A percentile compares a stretch with the other conserved stretches of the same genome.
Conservation (phyloP, 2,329 filamentous ascomycete genomes). For the Macrophomina tecta region DNA sequence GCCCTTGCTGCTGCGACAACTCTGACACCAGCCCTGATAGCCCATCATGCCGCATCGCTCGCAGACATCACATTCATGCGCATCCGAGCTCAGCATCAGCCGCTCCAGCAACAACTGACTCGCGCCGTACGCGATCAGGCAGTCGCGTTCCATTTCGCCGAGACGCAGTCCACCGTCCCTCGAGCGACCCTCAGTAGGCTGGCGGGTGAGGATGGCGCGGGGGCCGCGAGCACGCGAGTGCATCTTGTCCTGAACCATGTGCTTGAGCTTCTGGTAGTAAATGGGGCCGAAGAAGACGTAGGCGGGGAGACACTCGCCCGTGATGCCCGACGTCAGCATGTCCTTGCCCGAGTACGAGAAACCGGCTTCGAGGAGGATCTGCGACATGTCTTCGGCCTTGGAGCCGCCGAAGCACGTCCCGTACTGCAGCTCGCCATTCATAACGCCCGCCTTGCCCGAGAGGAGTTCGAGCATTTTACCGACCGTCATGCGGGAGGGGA, state of each 20-base stretch:
- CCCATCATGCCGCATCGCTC: slow-evolving; percentile 94
- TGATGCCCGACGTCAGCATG: slow-evolving; percentile 93
- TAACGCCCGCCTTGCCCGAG: slow-evolving; percentile 88
- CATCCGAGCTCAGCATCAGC: slow-evolving; percentile 92
- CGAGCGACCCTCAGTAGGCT: slow-evolving; percentile 94
- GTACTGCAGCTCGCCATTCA: slow-evolving; percentile 85
- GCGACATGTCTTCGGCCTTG: slow-evolving; percentile 87
- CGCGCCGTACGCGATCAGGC: slow-evolving; percentile 94
- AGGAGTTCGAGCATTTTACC: slow-evolving; percentile 96
- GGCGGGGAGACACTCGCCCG: slow-evolving; percentile 88
- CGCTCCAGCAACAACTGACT: slow-evolving; percentile 90
- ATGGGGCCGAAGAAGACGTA: slow-evolving; percentile 99
- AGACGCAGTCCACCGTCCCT: slow-evolving; percentile 89
- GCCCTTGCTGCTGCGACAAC: slow-evolving; percentile 81
- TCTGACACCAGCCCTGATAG: slow-evolving; percentile 92
- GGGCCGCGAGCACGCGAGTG: slow-evolving; percentile 92
- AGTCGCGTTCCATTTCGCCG: slow-evolving; percentile 99
- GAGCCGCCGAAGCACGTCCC: slow-evolving; percentile 85
- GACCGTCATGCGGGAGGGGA: slow-evolving; percentile 99
- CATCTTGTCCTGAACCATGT: slow-evolving; percentile 99
- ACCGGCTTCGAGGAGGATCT: slow-evolving; percentile 81
- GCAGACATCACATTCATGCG: slow-evolving; percentile 90
- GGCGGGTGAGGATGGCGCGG: slow-evolving; percentile 87
- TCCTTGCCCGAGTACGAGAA: slow-evolving; percentile 98
- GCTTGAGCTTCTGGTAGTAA: slow-evolving; percentile 99